Conservation (phyloP, 306 rosid species). For the Castanopsis chinensis region DNA sequence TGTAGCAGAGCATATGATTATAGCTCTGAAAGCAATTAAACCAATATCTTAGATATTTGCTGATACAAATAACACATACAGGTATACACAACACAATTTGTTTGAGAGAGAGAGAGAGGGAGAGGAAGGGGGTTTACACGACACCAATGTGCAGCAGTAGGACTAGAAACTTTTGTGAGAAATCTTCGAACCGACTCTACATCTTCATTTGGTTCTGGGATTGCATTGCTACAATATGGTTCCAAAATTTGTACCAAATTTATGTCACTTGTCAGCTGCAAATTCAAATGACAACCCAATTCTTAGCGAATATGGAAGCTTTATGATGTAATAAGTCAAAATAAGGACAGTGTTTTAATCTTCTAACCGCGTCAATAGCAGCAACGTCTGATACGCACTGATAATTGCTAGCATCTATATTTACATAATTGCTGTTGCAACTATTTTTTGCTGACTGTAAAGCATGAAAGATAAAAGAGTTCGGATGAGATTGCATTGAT, state of each 20-base stretch:
- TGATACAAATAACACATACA: neutral
- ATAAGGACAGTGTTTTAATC: neutral
- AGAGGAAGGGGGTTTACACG: neutral
- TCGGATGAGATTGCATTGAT: neutral
- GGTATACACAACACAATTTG: too few relatives aligned
- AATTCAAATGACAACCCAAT: neutral
- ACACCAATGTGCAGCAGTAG: constrained; percentile 16
- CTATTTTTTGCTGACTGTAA: constrained; percentile 17
- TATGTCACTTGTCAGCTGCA: constrained; percentile 21
- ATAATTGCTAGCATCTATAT: constrained; percentile 14
- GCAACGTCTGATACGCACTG: constrained; percentile 9
- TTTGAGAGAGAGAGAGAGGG: too few relatives aligned
- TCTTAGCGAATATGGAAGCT: neutral
- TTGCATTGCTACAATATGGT: constrained; percentile 18
- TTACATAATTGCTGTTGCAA: constrained; percentile 17
- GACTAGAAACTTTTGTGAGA: constrained; percentile 3
- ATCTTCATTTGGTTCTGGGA: constrained; percentile 6
- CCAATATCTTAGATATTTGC: neutral
- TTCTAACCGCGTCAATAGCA: constrained; percentile 11
- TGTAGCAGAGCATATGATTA: constrained; percentile 6
- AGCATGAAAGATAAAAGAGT: neutral
- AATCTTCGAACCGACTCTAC: neutral
- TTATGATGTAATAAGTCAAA: neutral
- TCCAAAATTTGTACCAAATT: constrained; percentile 15
- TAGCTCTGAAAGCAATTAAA: constrained; percentile 6